Percentiles rank a stretch among this genome's conserved stretches.
Evolutionary conservation across 768 basidiomycete genomes (phyloP).

Genomic region (Hygrocybe coccinea): DNA sequence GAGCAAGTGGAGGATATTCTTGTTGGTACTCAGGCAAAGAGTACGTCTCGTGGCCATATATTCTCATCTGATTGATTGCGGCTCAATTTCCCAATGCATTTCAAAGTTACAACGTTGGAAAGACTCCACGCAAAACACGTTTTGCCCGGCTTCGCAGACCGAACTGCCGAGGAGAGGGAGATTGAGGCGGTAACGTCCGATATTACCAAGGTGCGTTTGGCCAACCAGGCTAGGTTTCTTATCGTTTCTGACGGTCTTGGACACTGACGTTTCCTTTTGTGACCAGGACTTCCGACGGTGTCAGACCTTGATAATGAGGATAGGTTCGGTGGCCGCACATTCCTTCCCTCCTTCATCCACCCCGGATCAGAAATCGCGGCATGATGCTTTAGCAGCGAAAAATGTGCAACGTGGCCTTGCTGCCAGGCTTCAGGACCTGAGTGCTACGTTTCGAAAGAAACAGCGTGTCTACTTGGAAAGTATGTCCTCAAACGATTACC

Average conservation of each 20-base stretch:
- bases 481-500: slow-evolving; percentile 42
- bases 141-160: slow-evolving; percentile 94
- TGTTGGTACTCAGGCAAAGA: slow-evolving; percentile 63
- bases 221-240: neutral
- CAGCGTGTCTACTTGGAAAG: slow-evolving; percentile 98
- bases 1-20: slow-evolving; percentile 86
- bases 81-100: neutral
- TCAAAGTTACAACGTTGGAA: slow-evolving; percentile 78
- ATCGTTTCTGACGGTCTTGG: neutral
- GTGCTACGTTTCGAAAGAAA: slow-evolving; percentile 91
- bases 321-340: slow-evolving; percentile 55
- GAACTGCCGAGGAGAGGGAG: slow-evolving; percentile 87
- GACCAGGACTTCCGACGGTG: slow-evolving; percentile 65
- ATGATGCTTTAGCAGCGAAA: slow-evolving; percentile 67
- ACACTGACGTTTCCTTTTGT: neutral
- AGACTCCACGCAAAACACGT: slow-evolving; percentile 95
- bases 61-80: neutral
- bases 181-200: slow-evolving; percentile 82
- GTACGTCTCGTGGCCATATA: slow-evolving; percentile 42
- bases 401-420: slow-evolving; percentile 95
- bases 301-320: slow-evolving; percentile 68
- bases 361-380: slow-evolving; percentile 35
- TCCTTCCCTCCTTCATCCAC: slow-evolving; percentile 57
- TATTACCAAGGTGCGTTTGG: slow-evolving; percentile 68
- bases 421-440: slow-evolving; percentile 92